Percentiles rank a stretch among this genome's conserved stretches.
Conservation (phyloP, 202 grass and related monocot genomes). For the Carex sylvatica region DNA sequence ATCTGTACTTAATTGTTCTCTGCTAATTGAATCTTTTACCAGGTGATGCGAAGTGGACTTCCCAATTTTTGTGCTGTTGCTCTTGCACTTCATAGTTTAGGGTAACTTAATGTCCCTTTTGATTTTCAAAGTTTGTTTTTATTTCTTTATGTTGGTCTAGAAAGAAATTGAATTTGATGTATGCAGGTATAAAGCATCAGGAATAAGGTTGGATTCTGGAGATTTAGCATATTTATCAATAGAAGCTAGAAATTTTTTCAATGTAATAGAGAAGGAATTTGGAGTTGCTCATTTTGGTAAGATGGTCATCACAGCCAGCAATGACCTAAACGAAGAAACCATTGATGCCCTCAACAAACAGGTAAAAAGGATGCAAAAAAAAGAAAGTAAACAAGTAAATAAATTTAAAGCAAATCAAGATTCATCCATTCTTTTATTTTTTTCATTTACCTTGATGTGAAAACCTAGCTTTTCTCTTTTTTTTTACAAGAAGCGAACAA, state of each 20-base stretch:
- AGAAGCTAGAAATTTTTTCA: constrained; percentile 81
- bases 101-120: constrained; percentile 49
- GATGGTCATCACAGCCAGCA: constrained; percentile 87
- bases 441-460: background rate
- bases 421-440: background rate
- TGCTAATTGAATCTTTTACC: constrained; percentile 24
- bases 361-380: constrained; percentile 40
- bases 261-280: constrained; percentile 69
- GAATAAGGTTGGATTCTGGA: constrained; percentile 99
- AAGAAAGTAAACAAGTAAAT: constrained; percentile 1
- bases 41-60: constrained; percentile 98
- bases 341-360: constrained; percentile 98
- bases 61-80: constrained; percentile 98
- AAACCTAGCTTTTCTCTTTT: background rate
- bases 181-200: constrained; percentile 87
- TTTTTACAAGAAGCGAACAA: background rate
- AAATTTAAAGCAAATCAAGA: background rate
- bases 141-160: constrained; percentile 1
- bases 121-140: constrained; percentile 8
- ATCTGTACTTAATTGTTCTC: background rate
- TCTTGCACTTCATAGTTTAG: constrained; percentile 83
- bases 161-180: constrained; percentile 22
- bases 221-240: constrained; percentile 91
- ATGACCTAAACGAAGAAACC: constrained; percentile 97
- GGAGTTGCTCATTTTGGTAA: constrained; percentile 60